Percentiles rank a stretch among this genome's conserved stretches.
Evolutionary conservation across 2,329 filamentous ascomycete genomes (phyloP).

Genomic region (Claviceps cyperi): DNA sequence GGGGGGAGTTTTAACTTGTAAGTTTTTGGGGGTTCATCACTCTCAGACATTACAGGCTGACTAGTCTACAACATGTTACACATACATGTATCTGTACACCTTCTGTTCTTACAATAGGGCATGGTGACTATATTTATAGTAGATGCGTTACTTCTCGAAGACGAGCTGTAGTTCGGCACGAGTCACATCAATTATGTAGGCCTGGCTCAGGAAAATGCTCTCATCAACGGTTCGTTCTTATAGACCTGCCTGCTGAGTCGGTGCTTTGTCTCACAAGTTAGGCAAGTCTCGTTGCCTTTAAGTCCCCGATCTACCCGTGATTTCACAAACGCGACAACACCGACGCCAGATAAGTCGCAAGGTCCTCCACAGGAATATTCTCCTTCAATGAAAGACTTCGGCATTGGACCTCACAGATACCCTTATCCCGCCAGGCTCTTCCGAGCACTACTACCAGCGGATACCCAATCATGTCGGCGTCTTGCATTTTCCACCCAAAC

Average conservation of each 20-base stretch:
- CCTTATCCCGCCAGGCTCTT: constrained; percentile 45
- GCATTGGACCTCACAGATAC: constrained; percentile 65
- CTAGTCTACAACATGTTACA: too few relatives aligned
- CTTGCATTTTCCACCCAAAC: constrained; percentile 74
- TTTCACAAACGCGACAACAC: constrained; percentile 34
- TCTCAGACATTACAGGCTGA: too few relatives aligned
- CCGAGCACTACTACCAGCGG: constrained; percentile 73
- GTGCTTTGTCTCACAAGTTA: background rate
- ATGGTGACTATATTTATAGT: too few relatives aligned
- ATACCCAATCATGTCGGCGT: constrained; percentile 82
- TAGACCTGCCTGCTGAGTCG: too few relatives aligned
- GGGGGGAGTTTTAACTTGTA: background rate
- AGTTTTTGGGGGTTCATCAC: background rate
- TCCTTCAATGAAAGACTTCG: constrained; percentile 49
- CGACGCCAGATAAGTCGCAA: constrained; percentile 29
- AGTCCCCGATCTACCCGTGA: too few relatives aligned
- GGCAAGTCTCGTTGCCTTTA: background rate
- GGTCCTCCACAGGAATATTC: constrained; percentile 33
- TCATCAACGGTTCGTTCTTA: background rate
- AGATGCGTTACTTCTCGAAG: too few relatives aligned
- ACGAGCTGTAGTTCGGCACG: too few relatives aligned
- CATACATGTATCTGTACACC: too few relatives aligned
- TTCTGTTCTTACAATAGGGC: too few relatives aligned
- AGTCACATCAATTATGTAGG: too few relatives aligned
- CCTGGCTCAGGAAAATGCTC: too few relatives aligned